Base-by-base conservation (phyloP, 441 rosid genomes). In the Aleurites moluccanus region DNA sequence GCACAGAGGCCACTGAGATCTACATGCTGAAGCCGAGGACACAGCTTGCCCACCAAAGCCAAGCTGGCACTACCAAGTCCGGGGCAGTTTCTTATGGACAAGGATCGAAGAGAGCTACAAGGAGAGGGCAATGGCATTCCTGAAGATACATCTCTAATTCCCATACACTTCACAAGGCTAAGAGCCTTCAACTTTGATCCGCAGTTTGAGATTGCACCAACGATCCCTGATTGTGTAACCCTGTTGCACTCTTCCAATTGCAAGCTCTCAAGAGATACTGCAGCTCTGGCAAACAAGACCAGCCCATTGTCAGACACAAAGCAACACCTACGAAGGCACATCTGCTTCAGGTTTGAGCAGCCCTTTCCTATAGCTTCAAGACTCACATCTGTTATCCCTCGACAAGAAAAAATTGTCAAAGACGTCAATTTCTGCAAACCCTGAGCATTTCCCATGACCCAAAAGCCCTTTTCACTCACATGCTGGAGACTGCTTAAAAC, bases 401-500 rank as follows among this genome's bases (percentile, higher is more conserved):
- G 75, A 81, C 99, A 91, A 35, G 96, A 88, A 65, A 83, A 82
- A 67, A 96, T 79, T 20, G 87, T 82, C 82, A 93, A 81, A 18
- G 89, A 84, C 28, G 64, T 71, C 80, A 93, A 80, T 61, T 86
- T 90, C 78, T 87, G 81, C 81, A 96, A 79, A 66, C 97, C 97
- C 64, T 76, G 86, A 21, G 94, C 93, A 75, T 91, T 96, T 15
- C 98, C 99, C 99, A 96, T 93, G 68, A 91, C 97, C 98, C 99
- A 93, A 78, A 96, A 93, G 56, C 99, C 99, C 83, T 85, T 96
- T 90, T 93, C 97, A 10, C 86, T 93, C 66, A 90, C 94, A 65
- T 90, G 84, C 75, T 85, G 90, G 56, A 96, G 97, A 73, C 88
- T 87, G 70, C 74, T 76, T 65, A 96, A 93, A 67, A 80, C 75